Evolutionary conservation across 805 yeast genomes (phyloP).

Genomic region (Metschnikowia borealis): DNA sequence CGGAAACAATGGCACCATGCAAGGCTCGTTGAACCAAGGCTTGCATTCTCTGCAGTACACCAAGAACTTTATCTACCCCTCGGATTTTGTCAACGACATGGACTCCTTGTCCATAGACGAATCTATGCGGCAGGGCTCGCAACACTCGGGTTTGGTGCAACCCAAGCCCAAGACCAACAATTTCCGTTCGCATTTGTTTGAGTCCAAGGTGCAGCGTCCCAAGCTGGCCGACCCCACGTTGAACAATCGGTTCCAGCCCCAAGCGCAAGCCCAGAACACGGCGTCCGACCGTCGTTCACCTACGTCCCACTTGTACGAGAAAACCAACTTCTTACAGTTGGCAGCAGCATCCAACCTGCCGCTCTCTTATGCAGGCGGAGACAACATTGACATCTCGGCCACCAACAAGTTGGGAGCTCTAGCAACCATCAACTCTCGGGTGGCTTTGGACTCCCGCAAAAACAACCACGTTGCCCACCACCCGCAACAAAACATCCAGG

Average conservation of each 20-base stretch:
- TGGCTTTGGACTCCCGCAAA: conserved; percentile 42
- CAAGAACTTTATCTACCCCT: conserved; percentile 5
- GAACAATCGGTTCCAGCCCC: conserved; percentile 10
- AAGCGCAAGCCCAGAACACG: neutral
- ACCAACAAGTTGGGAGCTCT: conserved; percentile 64
- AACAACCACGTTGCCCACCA: conserved; percentile 6
- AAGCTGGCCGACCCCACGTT: conserved; percentile 20
- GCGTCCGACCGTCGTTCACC: conserved; percentile 36
- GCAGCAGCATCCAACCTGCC: conserved; percentile 23
- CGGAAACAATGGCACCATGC: neutral
- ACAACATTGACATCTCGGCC: conserved; percentile 27
- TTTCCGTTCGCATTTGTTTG: conserved; percentile 17
- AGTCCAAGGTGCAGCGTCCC: conserved; percentile 19
- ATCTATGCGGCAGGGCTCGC: conserved; percentile 1
- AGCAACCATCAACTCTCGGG: conserved; percentile 58
- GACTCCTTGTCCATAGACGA: conserved; percentile 14
- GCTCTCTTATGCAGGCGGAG: conserved; percentile 13
- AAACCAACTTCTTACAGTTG: conserved; percentile 40
- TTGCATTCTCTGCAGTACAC: conserved; percentile 13
- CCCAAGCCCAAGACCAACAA: conserved; percentile 18
- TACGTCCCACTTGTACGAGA: conserved; percentile 40
- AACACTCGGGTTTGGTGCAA: conserved; percentile 10
- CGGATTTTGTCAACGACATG: conserved; percentile 13
- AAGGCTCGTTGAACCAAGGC: conserved; percentile 4
- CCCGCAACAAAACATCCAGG: conserved; percentile 1